Percentiles rank a stretch among this genome's conserved stretches.
Evolutionary conservation across 257 asterid species (phyloP).

Genomic region (Osmanthus fragrans): DNA sequence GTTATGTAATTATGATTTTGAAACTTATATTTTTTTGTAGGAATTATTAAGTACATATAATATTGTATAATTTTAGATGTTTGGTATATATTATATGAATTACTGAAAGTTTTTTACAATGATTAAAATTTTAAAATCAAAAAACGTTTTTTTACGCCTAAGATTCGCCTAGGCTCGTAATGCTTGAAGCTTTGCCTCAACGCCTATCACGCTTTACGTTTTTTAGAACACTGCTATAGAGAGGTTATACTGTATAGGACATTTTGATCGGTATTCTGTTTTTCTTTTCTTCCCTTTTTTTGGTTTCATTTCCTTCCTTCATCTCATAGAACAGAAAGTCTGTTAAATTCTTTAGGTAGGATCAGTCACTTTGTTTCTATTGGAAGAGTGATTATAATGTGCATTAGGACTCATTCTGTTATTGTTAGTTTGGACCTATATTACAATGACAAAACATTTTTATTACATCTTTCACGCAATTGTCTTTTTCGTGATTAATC

Average conservation of each 20-base stretch:
- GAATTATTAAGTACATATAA: no score
- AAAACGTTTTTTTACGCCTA: no score
- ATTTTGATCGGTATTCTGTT: not conserved
- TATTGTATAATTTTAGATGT: no score
- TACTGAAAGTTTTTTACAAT: no score
- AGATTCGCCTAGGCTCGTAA: no score
- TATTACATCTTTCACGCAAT: not conserved
- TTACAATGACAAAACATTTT: slow-evolving; percentile 1
- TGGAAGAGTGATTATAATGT: slow-evolving; percentile 1
- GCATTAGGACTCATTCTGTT: not conserved
- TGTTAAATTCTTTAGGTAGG: not conserved
- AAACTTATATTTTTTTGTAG: no score
- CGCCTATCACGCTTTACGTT: no score
- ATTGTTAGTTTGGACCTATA: slow-evolving; percentile 1
- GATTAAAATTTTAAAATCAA: no score
- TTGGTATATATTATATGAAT: no score
- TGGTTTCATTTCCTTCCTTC: not conserved
- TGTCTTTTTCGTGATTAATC: not conserved
- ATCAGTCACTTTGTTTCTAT: slow-evolving; percentile 11
- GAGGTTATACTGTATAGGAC: not conserved
- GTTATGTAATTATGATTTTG: no score
- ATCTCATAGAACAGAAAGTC: slow-evolving; percentile 16
- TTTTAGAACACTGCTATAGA: no score
- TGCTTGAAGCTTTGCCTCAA: no score
- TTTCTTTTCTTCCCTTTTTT: not conserved